Conservation (phyloP, 78 protist species). For the Salpingoeca rosetta region DNA sequence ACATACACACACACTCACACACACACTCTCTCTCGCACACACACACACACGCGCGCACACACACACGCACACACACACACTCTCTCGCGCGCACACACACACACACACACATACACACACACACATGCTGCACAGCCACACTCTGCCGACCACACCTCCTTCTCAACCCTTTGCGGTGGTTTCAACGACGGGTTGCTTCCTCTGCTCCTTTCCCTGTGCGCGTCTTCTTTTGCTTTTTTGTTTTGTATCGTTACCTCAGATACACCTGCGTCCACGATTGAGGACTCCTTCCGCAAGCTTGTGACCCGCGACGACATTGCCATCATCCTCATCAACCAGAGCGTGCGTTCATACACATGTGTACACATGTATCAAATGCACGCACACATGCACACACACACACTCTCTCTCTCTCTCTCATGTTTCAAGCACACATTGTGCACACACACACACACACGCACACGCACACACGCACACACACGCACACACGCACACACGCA, state of each 20-base stretch:
- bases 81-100: too few species aligned
- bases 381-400: neutral
- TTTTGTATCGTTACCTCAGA: conserved; percentile 25
- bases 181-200: neutral
- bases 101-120: too few species aligned
- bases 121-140: too few species aligned
- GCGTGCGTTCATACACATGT: conserved; percentile 14
- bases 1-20: neutral
- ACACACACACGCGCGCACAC: too few species aligned
- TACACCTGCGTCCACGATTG: conserved; percentile 41
- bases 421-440: neutral
- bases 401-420: too few species aligned
- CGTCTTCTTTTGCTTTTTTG: neutral
- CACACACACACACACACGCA: too few species aligned
- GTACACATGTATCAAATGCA: neutral
- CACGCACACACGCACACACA: too few species aligned
- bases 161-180: neutral
- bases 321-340: conserved; percentile 65
- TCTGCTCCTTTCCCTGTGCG: neutral
- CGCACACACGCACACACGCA: too few species aligned
- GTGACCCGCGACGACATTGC: conserved; percentile 61
- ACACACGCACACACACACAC: too few species aligned
- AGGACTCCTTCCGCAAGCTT: conserved; percentile 57
- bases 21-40: too few species aligned
- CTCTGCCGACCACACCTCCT: too few species aligned